Evolutionary conservation across 306 rosid species (phyloP).

Genomic region (Cyamopsis tetragonoloba): DNA sequence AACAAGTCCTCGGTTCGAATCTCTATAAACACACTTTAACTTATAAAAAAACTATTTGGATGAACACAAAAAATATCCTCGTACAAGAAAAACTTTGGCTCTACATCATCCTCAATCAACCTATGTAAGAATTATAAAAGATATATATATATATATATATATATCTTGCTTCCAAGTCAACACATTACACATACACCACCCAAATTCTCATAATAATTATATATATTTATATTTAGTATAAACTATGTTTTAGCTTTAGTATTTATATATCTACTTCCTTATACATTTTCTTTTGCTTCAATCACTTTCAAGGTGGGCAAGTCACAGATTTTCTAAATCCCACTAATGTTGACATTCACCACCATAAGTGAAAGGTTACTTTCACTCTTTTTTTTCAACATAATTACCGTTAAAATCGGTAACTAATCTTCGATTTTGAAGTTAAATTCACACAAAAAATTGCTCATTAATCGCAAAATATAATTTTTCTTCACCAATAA

Average conservation of each 20-base stretch:
- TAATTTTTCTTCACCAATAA: no score
- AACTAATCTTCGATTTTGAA: no score
- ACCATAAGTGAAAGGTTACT: conserved; percentile 6
- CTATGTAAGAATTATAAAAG: no score
- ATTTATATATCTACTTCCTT: neutral
- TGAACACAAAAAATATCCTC: conserved; percentile 25
- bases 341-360: conserved; percentile 43
- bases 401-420: no score
- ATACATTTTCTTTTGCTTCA: neutral
- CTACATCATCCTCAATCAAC: no score
- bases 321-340: conserved; percentile 44
- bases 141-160: no score
- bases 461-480: no score
- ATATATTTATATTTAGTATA: conserved; percentile 21
- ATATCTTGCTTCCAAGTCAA: neutral
- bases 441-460: no score
- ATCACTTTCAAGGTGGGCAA: conserved; percentile 42
- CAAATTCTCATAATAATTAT: neutral
- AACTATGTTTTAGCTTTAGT: neutral
- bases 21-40: no score
- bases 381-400: no score
- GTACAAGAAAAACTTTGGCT: conserved; percentile 22
- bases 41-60: no score
- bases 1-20: no score
- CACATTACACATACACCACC: neutral